Evolutionary conservation across 2,329 filamentous ascomycete genomes (phyloP), one percentile per base, ranked within the genome.

Genomic region (Aspergillus niger): DNA sequence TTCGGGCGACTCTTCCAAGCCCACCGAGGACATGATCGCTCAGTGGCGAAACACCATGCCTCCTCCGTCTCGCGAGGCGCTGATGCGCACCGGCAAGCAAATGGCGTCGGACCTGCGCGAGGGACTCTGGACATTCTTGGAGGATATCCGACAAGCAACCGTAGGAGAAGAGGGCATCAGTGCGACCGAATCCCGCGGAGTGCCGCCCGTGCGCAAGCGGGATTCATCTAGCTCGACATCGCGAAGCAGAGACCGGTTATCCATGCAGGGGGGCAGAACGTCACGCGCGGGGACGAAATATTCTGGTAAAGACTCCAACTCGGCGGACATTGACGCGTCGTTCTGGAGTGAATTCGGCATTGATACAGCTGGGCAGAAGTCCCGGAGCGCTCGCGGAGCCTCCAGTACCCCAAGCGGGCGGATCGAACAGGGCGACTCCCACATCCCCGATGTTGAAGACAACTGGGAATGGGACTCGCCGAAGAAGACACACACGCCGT

Each of bases 111-210:
- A 97, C 76, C 88, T 99, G 75, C 91, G 89, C 73, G 87, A 95
- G 55, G 94, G 95, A 2, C 80, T 99, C 52, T 93, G 91, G 87
- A 97, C 91, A 1, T 99, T 99, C 76, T 87, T 97, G 61, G 95
- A 98, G 74, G 95, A 99, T 72, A 87, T 99, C 51, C 86, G 93
- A 66, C 95, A 98, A 77, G 96, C 94, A 13, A 97, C 95, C 0
- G 92, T 99, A 6, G 95, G 95, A 24, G 95, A 99, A 57, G 95
- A 99, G 79, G 91, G 88, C 15, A 86, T 92, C 64, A 87, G 82
- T 62, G 88, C 86, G 44, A 79, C 78, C 36, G 75, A 77, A 62
- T 72, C 76, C 62, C 66, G 78, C 60, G 68, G 71, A 58, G 65
- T 72, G 62, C 68, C 74, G 50, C 63, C 68, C n/a, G 39, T 69